Evolutionary conservation across 805 yeast species (phyloP).

Genomic region (Hanseniaspora clermontiae): DNA sequence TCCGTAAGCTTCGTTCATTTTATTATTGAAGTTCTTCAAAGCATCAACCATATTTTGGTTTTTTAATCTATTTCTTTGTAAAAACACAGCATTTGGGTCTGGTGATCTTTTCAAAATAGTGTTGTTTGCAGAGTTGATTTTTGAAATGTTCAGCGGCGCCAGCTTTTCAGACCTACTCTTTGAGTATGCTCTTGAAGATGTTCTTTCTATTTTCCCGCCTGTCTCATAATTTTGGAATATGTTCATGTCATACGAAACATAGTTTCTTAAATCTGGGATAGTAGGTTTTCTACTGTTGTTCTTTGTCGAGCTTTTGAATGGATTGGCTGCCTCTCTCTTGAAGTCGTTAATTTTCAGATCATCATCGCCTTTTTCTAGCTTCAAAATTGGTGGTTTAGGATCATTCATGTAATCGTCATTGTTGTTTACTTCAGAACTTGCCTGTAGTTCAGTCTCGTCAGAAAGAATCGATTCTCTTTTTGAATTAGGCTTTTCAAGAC

Average conservation of each 20-base stretch:
- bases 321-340: not conserved
- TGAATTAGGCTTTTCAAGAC: not conserved
- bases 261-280: not conserved
- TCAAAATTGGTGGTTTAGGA: conserved; percentile 1
- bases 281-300: not conserved
- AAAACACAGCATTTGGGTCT: not conserved
- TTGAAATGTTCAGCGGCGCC: conserved; percentile 6
- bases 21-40: not conserved
- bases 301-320: not conserved
- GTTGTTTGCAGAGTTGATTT: not conserved
- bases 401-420: not conserved
- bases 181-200: not conserved
- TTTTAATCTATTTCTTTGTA: not conserved
- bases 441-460: not conserved
- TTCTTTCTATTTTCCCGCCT: not conserved
- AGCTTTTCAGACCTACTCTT: not conserved
- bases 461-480: not conserved
- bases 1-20: not conserved
- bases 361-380: not conserved
- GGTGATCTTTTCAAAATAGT: conserved; percentile 5
- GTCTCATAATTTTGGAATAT: not conserved
- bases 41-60: conserved; percentile 2
- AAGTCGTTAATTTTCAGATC: not conserved
- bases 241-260: not conserved
- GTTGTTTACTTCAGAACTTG: not conserved